Base-by-base conservation (phyloP, 2,329 filamentous ascomycete genomes). In the Teratosphaeriaceae sp. region DNA sequence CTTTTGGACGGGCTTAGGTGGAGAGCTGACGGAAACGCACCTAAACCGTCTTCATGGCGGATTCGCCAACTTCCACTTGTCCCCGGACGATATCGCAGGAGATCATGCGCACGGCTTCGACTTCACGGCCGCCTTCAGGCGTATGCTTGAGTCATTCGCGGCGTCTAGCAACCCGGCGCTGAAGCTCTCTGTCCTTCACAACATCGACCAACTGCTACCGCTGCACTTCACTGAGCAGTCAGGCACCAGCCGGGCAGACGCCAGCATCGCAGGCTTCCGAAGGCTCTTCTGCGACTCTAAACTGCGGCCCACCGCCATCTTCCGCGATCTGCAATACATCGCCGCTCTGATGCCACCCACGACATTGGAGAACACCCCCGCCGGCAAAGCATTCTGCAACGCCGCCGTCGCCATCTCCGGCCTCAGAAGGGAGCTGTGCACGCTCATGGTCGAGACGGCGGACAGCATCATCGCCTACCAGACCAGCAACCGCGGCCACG, bases 391-490 rank as follows among this genome's bases (percentile, higher is more conserved):
- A 0, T 97, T 97, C 62, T 86, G 88, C 78, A 87, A 95, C 56
- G 84, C 88, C 20, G 88, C 86, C 0, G 75, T 95, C 5, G 90
- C 92, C 0, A 88, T 90, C 2, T 72, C 96, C n/a, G 79, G 81
- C 26, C 75, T 95, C 41, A 97, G 96, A 64, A 81, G 87, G 52
- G 88, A 95, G 51, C 81, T 92, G 3, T 90, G 87, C 64, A 79
- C 82, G 36, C 87, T 85, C 40, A 94, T 85, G 79, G 78, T 86
- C n/a, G 80, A 84, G 56, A 78, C 84, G 35, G 82, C 82, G 11
- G 79, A 86, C 63, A 73, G 79, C 52, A 79, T 85, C 50, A 78
- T 85, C 35, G 76, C 75, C 63, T 69, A 82, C 66, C 80, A 87
- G 56, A 82, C 82, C 19, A 78, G 81, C 56, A 78, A 78, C 54